phyloP scores from a whole-genome alignment of 2,329 filamentous ascomycete species.

The Scedosporium boydii region DNA sequence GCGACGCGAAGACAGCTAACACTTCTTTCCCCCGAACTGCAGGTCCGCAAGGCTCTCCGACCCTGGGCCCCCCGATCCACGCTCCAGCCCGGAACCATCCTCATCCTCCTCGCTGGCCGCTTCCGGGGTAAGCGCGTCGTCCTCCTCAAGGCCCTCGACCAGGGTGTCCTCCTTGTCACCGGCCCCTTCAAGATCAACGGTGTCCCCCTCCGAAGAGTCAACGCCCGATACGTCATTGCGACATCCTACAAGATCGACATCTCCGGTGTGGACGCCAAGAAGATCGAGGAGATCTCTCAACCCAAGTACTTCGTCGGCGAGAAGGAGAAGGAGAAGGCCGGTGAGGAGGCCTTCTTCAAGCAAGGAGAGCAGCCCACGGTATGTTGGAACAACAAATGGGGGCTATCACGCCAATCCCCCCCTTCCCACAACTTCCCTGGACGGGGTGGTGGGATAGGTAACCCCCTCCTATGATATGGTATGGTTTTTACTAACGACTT shows the following conservation, averaged over 20 bases:
- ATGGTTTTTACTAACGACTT: constrained; percentile 23
- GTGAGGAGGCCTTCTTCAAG: constrained; percentile 99
- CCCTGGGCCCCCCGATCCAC: constrained; percentile 78
- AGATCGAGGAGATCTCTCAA: constrained; percentile 69
- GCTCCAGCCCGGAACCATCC: constrained; percentile 88
- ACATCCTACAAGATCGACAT: constrained; percentile 81
- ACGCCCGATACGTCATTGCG: constrained; percentile 88
- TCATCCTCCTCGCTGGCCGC: constrained; percentile 98
- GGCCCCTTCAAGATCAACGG: constrained; percentile 99
- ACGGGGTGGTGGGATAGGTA: background rate
- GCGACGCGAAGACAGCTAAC: background rate
- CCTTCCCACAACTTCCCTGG: background rate
- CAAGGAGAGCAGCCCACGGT: constrained; percentile 97
- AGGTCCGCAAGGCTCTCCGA: constrained; percentile 93
- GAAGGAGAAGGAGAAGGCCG: constrained; percentile 89
- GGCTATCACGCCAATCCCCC: background rate
- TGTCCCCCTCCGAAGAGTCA: constrained; percentile 90
- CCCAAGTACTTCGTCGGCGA: constrained; percentile 94
- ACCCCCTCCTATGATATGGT: background rate
- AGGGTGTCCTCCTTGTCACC: constrained; percentile 97
- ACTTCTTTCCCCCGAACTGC: constrained; percentile 13
- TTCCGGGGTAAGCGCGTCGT: constrained; percentile 99
- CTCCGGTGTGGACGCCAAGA: constrained; percentile 76
- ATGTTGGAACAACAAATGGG: constrained; percentile 26
- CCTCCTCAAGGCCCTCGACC: constrained; percentile 93